Conservation (phyloP, 805 yeast genomes). For the Kluyveromyces starmeri region DNA sequence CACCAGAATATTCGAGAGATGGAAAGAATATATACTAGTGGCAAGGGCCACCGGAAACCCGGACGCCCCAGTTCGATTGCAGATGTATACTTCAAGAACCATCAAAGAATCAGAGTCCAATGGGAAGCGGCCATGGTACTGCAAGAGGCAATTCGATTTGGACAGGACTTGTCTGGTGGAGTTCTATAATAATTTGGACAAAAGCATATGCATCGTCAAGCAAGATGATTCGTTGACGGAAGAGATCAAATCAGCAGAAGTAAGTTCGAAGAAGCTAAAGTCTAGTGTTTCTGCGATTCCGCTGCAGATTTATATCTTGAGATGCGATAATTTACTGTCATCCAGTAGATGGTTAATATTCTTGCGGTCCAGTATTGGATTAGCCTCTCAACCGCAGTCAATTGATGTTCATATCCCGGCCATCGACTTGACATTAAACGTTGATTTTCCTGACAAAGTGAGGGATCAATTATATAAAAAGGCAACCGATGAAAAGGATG, state of each 20-base stretch:
- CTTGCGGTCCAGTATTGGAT: conserved; percentile 40
- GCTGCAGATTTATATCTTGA: conserved; percentile 41
- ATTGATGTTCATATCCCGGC: conserved; percentile 42
- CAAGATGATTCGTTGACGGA: conserved; percentile 14
- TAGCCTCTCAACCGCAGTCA: conserved; percentile 34
- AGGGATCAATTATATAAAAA: conserved; percentile 7
- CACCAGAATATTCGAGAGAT: conserved; percentile 54
- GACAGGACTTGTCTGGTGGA: conserved; percentile 32
- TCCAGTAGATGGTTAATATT: conserved; percentile 60
- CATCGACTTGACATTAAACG: conserved; percentile 17
- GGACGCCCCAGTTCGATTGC: conserved; percentile 47
- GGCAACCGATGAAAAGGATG: conserved; percentile 9
- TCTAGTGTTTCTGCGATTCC: no score
- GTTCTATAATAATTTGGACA: conserved; percentile 61
- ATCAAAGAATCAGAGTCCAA: conserved; percentile 14
- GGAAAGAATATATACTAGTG: conserved; percentile 74
- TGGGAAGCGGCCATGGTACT: conserved; percentile 5
- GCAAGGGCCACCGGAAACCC: conserved; percentile 51
- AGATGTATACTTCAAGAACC: conserved; percentile 46
- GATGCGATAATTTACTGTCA: conserved; percentile 42
- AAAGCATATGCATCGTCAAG: conserved; percentile 39
- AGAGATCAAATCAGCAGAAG: conserved; percentile 3
- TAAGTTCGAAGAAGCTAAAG: conserved; percentile 6
- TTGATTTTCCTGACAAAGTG: conserved; percentile 15
- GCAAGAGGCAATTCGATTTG: conserved; percentile 25